These are phyloP conservation scores for Chernovozyma aurita DNA, from an alignment of 1,139 yeast species.

Conservation along the genomic window DNA sequence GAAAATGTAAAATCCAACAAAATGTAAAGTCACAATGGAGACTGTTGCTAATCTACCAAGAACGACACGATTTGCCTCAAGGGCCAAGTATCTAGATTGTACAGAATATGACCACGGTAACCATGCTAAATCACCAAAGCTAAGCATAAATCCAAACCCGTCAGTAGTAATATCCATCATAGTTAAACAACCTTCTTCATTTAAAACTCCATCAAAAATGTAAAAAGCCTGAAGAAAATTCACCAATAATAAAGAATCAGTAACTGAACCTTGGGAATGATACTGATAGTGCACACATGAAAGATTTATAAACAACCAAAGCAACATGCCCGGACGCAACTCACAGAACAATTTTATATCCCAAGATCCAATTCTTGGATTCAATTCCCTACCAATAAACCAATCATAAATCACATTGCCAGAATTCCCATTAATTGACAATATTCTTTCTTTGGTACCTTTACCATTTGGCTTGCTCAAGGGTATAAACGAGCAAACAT, in stretches of 20 bases:
- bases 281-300: conserved; percentile 83
- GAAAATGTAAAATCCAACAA: conserved; percentile 75
- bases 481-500: conserved; percentile 63
- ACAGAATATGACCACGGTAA: conserved; percentile 91
- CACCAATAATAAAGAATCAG: conserved; percentile 71
- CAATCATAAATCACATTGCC: conserved; percentile 78
- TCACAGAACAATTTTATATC: conserved; percentile 92
- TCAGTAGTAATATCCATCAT: conserved; percentile 97
- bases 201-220: conserved; percentile 85
- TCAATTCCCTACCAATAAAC: conserved; percentile 95
- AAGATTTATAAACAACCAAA: conserved; percentile 78
- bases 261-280: conserved; percentile 50
- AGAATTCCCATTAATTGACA: conserved; percentile 86
- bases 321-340: conserved; percentile 87
- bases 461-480: conserved; percentile 45
- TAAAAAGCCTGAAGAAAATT: conserved; percentile 73
- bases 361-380: conserved; percentile 81
- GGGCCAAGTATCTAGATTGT: conserved; percentile 77
- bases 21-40: conserved; percentile 41
- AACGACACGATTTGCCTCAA: conserved; percentile 48
- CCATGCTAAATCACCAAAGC: conserved; percentile 89
- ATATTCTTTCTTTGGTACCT: conserved; percentile 60
- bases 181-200: conserved; percentile 82
- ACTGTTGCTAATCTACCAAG: conserved; percentile 41
- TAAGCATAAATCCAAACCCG: conserved; percentile 94